These are phyloP conservation scores for Paracoccidioides brasiliensis DNA, from an alignment of 2,329 filamentous ascomycete genomes.

Conservation along the genomic window DNA sequence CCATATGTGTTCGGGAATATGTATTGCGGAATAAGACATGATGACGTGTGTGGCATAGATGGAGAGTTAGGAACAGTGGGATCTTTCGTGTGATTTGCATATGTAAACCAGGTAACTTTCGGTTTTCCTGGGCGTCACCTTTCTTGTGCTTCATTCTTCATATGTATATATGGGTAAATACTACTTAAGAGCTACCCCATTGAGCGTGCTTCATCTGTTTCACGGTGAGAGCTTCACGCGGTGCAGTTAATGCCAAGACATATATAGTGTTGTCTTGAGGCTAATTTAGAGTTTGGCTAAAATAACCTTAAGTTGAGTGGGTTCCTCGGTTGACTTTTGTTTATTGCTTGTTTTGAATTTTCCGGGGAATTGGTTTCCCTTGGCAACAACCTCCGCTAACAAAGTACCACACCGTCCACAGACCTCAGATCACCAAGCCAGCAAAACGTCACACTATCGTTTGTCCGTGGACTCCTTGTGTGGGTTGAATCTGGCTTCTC, in stretches of 20 bases:
- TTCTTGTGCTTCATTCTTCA: too few species aligned
- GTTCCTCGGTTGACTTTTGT: background rate
- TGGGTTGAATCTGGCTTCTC: background rate
- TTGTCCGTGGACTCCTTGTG: background rate
- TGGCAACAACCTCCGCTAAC: background rate
- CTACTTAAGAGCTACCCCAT: too few species aligned
- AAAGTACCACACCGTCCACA: background rate
- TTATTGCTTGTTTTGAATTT: background rate
- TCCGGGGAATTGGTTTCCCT: background rate
- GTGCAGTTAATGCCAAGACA: background rate
- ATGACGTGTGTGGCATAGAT: too few species aligned
- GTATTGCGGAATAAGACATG: too few species aligned
- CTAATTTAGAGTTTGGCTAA: background rate
- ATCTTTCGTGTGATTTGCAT: too few species aligned
- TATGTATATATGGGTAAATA: too few species aligned
- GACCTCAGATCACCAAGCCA: background rate
- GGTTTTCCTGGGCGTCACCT: too few species aligned
- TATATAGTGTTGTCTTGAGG: background rate
- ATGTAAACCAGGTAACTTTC: too few species aligned
- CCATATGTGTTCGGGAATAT: too few species aligned
- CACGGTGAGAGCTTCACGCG: background rate
- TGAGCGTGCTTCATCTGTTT: too few species aligned
- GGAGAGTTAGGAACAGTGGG: too few species aligned
- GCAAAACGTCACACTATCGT: background rate
- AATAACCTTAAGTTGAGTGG: background rate